Base-by-base conservation (phyloP, 2,329 filamentous ascomycete genomes). In the Pseudocercospora fuligena region DNA sequence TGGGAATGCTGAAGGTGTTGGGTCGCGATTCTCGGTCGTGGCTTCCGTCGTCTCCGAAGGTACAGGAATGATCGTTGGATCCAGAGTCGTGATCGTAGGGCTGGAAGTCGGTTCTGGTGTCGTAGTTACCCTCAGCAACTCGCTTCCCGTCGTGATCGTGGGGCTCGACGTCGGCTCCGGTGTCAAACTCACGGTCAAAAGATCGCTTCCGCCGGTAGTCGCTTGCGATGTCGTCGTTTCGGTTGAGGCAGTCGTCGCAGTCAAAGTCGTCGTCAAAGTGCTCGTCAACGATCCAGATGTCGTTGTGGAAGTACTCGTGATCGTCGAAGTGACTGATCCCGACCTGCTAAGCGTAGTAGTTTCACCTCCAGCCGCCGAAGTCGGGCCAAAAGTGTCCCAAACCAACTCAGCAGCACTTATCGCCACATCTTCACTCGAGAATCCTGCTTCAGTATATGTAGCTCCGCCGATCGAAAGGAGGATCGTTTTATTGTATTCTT, bases 301-400 rank as follows among this genome's bases (percentile, higher is more conserved):
- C 56, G 56, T 21, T 8, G 53, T 12, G 1, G 8, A 23, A 6
- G 31, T 58, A 11, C 19, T 58, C 31, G 6, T 25, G 2, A 11
- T 36, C 31, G 31, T 21, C 31, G 56, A 36, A 36, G 29, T 36
- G 16, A 19, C 27, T 0, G 31, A 36, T 5, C 6, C 53, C 5
- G 53, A 33, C 16, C n/a, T 27, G 27, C 53, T 21, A 11, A 23
- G 12, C 23, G 9, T 33, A 5, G 53, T 31, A 16, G 14, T 58
- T 27, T 16, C 31, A 21, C n/a, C 8, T 43, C 31, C 51, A 31
- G 12, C 56, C 11, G 29, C 16, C 23, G 33, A 40, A 23, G 43
- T 75, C 4, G 90, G 88, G 1, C 91, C 91, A 76, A 92, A 93
- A 69, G 89, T 90, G 60, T 86, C 82, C 90, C 90, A 93, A 64